phyloP scores from a whole-genome alignment of 495 filamentous ascomycete species.

The Cladorrhinum samala region DNA sequence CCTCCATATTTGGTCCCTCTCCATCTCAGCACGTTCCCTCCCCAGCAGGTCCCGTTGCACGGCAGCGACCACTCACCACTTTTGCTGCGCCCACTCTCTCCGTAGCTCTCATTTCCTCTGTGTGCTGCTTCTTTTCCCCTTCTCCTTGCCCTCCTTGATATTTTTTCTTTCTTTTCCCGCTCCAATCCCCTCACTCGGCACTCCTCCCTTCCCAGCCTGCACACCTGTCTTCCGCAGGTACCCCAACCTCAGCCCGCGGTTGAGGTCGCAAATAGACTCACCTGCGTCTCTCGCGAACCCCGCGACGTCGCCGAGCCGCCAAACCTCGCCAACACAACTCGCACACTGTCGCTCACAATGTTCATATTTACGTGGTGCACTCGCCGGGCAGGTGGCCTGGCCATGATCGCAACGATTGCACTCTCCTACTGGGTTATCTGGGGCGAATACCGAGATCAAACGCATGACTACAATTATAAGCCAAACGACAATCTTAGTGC shows the following conservation, averaged over 20 bases:
- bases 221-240: no score
- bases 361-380: conserved; percentile 45
- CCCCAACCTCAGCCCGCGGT: no score
- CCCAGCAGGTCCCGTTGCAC: conserved; percentile 11
- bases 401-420: conserved; percentile 37
- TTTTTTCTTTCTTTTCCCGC: conserved; percentile 12
- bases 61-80: conserved; percentile 1
- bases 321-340: conserved; percentile 1
- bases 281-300: conserved; percentile 15
- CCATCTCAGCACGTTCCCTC: conserved; percentile 1
- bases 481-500: conserved; percentile 38
- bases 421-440: conserved; percentile 45
- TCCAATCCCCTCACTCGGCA: conserved; percentile 13
- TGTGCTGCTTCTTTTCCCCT: conserved; percentile 12
- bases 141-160: no score
- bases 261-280: conserved; percentile 19
- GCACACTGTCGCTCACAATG: conserved; percentile 24
- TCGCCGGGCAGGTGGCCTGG: conserved; percentile 42
- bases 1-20: not conserved
- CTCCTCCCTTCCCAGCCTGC: conserved; percentile 19
- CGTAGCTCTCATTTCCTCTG: not conserved
- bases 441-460: conserved; percentile 34
- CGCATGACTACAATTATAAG: conserved; percentile 42
- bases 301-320: not conserved
- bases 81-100: conserved; percentile 3